Evolutionary conservation across 2,329 filamentous ascomycete species (phyloP).

Genomic region (Arthroderma uncinatum): DNA sequence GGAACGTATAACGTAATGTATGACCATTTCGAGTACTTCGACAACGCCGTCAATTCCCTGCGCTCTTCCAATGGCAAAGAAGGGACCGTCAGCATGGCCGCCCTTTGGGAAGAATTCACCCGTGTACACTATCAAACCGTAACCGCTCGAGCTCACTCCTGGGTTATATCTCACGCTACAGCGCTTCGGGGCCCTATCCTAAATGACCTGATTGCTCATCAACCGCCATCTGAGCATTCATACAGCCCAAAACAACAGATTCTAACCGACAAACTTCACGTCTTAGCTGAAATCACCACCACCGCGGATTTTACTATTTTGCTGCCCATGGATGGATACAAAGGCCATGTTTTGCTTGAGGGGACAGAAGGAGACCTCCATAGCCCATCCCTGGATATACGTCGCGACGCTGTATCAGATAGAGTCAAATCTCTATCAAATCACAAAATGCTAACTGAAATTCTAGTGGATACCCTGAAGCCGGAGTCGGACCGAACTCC

Average conservation of each 20-base stretch:
- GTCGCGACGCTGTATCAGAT: not conserved
- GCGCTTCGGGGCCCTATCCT: slow-evolving; percentile 14
- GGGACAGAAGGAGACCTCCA: not conserved
- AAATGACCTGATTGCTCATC: slow-evolving; percentile 8
- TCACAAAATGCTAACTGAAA: too few species aligned
- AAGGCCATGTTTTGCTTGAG: slow-evolving; percentile 10
- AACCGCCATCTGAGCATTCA: not conserved
- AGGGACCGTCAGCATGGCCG: slow-evolving; percentile 12
- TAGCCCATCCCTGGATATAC: not conserved
- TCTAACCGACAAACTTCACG: slow-evolving; percentile 13
- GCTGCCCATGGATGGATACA: slow-evolving; percentile 21
- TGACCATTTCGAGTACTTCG: slow-evolving; percentile 14
- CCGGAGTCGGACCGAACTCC: too few species aligned
- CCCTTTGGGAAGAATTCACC: slow-evolving; percentile 19
- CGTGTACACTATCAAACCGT: slow-evolving; percentile 18
- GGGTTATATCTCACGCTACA: slow-evolving; percentile 16
- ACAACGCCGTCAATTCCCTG: slow-evolving; percentile 14
- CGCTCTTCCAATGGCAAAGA: slow-evolving; percentile 6
- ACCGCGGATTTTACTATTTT: slow-evolving; percentile 18
- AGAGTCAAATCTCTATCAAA: not conserved
- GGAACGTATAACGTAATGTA: slow-evolving; percentile 20
- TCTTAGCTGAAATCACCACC: slow-evolving; percentile 11
- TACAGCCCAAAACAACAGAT: slow-evolving; percentile 15
- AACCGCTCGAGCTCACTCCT: slow-evolving; percentile 18
- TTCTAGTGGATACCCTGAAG: not conserved